phyloP scores from a whole-genome alignment of 371 early-diverging fungal genomes.

The Mucor sp. region DNA sequence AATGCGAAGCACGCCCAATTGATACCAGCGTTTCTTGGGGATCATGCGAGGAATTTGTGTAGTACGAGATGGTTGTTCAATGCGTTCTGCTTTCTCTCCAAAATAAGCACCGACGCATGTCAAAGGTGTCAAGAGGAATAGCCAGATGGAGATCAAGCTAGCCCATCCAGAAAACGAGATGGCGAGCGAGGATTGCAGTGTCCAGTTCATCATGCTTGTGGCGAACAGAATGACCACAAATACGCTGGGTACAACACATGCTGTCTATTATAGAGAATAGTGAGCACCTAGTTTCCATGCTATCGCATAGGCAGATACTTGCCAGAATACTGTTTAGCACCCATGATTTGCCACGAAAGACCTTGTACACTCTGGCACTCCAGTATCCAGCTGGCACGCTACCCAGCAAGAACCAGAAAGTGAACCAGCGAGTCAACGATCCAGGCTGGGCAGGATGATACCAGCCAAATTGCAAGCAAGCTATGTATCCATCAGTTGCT shows the following conservation, averaged over 20 bases:
- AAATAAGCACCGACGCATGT: slow-evolving; percentile 40
- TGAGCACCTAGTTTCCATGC: neutral
- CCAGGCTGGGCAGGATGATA: slow-evolving; percentile 45
- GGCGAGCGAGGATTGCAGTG: slow-evolving; percentile 41
- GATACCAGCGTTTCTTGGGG: slow-evolving; percentile 47
- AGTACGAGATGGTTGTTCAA: slow-evolving; percentile 45
- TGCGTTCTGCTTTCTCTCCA: slow-evolving; percentile 37
- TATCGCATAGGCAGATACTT: slow-evolving; percentile 3
- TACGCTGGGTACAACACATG: slow-evolving; percentile 31
- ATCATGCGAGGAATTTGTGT: slow-evolving; percentile 49
- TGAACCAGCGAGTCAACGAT: slow-evolving; percentile 25
- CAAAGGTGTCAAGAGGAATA: slow-evolving; percentile 30
- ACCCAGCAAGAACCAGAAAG: slow-evolving; percentile 25
- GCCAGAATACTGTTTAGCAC: slow-evolving; percentile 44
- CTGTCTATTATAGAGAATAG: slow-evolving; percentile 26
- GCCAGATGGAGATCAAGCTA: slow-evolving; percentile 30
- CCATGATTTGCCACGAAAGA: slow-evolving; percentile 51
- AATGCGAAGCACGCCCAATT: slow-evolving; percentile 27
- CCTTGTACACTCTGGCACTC: slow-evolving; percentile 47
- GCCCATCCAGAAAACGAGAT: slow-evolving; percentile 45
- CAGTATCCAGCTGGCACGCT: slow-evolving; percentile 43
- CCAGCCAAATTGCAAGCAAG: slow-evolving; percentile 16
- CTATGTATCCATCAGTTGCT: neutral
- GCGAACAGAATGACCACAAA: slow-evolving; percentile 23
- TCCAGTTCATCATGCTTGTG: slow-evolving; percentile 36